Evolutionary conservation across 2,329 filamentous ascomycete species (phyloP), one percentile per base, ranked within the genome.

Genomic region (Arthrobotrys megalospora): DNA sequence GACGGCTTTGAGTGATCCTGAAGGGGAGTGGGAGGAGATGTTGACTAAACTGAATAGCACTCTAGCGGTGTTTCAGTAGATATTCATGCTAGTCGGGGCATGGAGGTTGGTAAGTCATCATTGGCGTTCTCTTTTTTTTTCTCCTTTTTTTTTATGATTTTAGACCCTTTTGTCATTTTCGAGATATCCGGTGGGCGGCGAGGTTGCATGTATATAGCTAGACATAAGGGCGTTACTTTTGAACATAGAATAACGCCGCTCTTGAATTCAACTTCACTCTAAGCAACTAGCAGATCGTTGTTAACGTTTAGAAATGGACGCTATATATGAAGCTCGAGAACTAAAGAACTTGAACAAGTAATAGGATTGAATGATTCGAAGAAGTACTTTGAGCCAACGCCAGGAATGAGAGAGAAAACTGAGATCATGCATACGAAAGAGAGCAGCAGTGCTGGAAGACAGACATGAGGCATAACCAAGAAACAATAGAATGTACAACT

Each of bases 1-100:
- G 14, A 98, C 95, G 1, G 91, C 90, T 24, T 86, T 97, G 73
- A 97, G 94, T 83, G 93, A 91, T 1, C 87, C 91, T 0, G 87
- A 91, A 73, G 93, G 90, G 2, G 95, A 98, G 86, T 91, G 91
- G 85, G 92, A 96, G 77, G 96, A 98, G 86, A 97, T 98, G 94
- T 87, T 91, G 82, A 90, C 90, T 6, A 95, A 94, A 85, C 84
- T 93, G 60, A 64, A 78, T 36, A 78, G 75, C 45, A 78, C 75
- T 8, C 19, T 78, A 32, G 67, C 75, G n/a, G 75, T 71, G 41
- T 78, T 78, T 16, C 53, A 62, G 45, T 78, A 53, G 38, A 43
- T 28, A 28, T 28, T 5, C 24, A 38, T 38, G 8, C 8, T 14
- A 28, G 11, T n/a, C 6, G 7, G 16, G 24, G 14, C 3, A 2